Percentiles rank a stretch among this genome's conserved stretches.
phyloP scores from a whole-genome alignment of 164 flowering plant species.

The Piper longum region DNA sequence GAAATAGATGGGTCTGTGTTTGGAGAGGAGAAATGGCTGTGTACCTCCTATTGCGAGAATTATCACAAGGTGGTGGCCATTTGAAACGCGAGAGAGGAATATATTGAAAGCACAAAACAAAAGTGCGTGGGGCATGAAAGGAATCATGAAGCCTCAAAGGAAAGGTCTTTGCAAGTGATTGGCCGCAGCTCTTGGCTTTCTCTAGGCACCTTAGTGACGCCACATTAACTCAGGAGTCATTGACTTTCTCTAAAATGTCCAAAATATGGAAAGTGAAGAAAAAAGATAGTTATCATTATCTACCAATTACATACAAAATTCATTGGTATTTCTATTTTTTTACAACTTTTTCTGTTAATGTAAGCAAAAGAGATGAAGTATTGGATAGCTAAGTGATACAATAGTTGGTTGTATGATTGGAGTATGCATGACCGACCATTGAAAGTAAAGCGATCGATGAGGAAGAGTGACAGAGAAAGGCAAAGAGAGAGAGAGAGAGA shows the following conservation, averaged over 20 bases:
- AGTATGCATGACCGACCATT: constrained; percentile 37
- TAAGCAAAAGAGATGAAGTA: constrained; percentile 31
- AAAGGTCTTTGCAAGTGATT: no score
- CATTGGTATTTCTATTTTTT: constrained; percentile 9
- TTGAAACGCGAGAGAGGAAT: constrained; percentile 19
- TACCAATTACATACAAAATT: not conserved
- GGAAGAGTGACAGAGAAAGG: not conserved
- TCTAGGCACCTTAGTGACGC: no score
- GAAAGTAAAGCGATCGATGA: constrained; percentile 6
- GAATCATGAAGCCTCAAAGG: constrained; percentile 23
- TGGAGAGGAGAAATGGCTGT: no score
- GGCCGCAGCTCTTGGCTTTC: no score
- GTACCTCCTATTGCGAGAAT: not conserved
- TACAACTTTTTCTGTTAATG: constrained; percentile 10
- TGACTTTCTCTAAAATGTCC: no score
- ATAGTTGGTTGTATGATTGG: constrained; percentile 12
- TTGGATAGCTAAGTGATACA: constrained; percentile 12
- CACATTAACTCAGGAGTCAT: no score
- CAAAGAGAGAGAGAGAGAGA: no score
- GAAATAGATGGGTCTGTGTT: no score
- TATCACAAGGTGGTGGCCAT: constrained; percentile 20
- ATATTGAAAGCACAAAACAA: constrained; percentile 31
- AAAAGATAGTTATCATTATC: no score
- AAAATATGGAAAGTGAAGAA: no score
- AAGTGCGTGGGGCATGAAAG: constrained; percentile 55